Evolutionary conservation across 495 filamentous ascomycete species (phyloP), one percentile per base, ranked within the genome.

Genomic region (Letharia lupina): DNA sequence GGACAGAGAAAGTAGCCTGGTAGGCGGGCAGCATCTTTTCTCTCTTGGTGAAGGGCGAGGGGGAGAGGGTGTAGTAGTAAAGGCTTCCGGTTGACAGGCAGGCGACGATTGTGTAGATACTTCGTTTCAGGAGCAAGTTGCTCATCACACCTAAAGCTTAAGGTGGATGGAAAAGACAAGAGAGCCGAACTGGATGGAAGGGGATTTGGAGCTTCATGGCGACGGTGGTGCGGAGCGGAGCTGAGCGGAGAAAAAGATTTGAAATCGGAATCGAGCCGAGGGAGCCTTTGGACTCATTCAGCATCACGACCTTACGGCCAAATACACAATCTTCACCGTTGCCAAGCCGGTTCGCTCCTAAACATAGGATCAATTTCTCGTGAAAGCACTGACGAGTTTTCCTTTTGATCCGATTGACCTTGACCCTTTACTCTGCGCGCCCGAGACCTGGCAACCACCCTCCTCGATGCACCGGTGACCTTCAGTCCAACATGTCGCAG

Each of bases 1-100:
- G 93, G 75, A 98, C 94, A 67, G 93, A 90, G 73, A 98, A 97
- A 67, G 92, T 88, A 45, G 71, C 69, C 69, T 70, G 54, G 65
- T 70, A 72, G 33, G 67, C 42, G n/a, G 71, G 71, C 18, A 69
- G 52, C 40, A 57, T 65, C 23, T 60, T 67, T 45, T 42, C 42
- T 54, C 40, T 54, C 44, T 56, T 66, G 11, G 16, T 41, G 40
- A 12, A 61, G 40, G 40, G 23, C 16, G 33, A 18, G 11, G 54
- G 50, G 12, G 41, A 57, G 54, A 48, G 31, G 50, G 50, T 40
- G 54, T 68, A 63, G 54, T 68, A 63, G 59, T 64, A 62, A 37
- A 69, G 18, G 28, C 65, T 62, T 62, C 50, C 64, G 54, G 65
- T 64, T 20, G 68, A 52, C 47, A 67, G 35, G 48, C 47, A 58